Evolutionary conservation across 1,284 basidiomycete species (phyloP), one percentile per base, ranked within the genome.

Genomic region (Ustilago xerochloae): DNA sequence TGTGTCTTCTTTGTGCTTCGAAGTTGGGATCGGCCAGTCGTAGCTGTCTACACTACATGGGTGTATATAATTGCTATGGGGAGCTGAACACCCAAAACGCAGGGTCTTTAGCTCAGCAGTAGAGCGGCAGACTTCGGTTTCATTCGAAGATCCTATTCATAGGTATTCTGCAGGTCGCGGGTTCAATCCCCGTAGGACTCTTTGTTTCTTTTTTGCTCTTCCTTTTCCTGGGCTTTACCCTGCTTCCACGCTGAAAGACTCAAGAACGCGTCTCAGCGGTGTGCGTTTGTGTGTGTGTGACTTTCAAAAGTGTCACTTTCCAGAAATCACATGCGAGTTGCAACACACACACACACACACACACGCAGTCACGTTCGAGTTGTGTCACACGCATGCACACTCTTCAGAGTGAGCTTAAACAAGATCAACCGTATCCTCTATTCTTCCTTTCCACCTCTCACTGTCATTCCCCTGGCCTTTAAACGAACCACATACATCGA

Each of bases 131-230:
- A 74, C 71, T 74, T 74, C 71, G 71, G 63, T 54, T 35, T 3
- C 22, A 4, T 28, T 38, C 28, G 57, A 55, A 65, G 51, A 24
- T n/a, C 22, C 28, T 20, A n/a, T 26, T n/a, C 0, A 28, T 12
- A 15, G 43, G 57, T 20, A 29, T 73, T 68, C 70, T 73, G 65
- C 70, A 73, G 70, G 70, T 73, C 70, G 70, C 70, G 70, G 70
- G 70, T 73, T 73, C 70, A 62, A 73, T 63, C 70, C 70, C 65
- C 70, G 70, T 73, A 73, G 70, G 70, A 73, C 70, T 73, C 70
- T 73, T 13, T 54, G n/a, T n/a, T n/a, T n/a, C n/a, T 51, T 51
- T 64, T 57, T 38, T 43, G 7, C 18, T 43, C 15, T 24, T 43
- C 2, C 10, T 43, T 33, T 13, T 33, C 9, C 8, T 8, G 24